Evolutionary conservation across 352 stramenopile genomes (phyloP).

Genomic region (Pythium myriotylum): DNA sequence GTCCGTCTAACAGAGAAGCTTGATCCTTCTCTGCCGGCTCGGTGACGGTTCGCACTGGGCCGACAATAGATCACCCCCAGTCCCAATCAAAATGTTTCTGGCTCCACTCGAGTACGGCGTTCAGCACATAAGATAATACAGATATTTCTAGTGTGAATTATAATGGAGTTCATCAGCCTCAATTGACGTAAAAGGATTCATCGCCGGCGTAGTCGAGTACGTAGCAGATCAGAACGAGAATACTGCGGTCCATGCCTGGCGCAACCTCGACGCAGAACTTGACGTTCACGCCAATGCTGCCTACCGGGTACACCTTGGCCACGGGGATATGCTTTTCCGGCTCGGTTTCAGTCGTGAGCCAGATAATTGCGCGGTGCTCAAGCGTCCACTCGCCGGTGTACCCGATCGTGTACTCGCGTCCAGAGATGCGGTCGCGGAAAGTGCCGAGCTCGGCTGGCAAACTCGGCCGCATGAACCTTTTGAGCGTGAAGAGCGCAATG

Average conservation of each 20-base stretch:
- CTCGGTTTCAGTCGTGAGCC: neutral
- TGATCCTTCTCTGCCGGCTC: no score
- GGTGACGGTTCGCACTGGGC: no score
- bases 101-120: no score
- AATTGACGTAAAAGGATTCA: no score
- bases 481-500: neutral
- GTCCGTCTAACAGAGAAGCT: neutral
- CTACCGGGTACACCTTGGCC: slow-evolving; percentile 7
- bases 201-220: slow-evolving; percentile 7
- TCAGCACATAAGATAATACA: no score
- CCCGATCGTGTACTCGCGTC: slow-evolving; percentile 11
- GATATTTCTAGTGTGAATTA: no score
- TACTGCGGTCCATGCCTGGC: slow-evolving; percentile 12
- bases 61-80: no score
- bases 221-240: slow-evolving; percentile 11
- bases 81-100: no score
- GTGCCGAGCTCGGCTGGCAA: slow-evolving; percentile 4
- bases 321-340: neutral
- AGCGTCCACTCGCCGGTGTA: slow-evolving; percentile 15
- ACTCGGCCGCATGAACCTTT: neutral
- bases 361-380: slow-evolving; percentile 8
- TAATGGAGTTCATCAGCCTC: no score
- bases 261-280: slow-evolving; percentile 11
- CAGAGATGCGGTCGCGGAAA: slow-evolving; percentile 6
- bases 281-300: neutral